phyloP scores from a whole-genome alignment of 2,329 filamentous ascomycete genomes.

The Paecilomyces dactylethromorphus region DNA sequence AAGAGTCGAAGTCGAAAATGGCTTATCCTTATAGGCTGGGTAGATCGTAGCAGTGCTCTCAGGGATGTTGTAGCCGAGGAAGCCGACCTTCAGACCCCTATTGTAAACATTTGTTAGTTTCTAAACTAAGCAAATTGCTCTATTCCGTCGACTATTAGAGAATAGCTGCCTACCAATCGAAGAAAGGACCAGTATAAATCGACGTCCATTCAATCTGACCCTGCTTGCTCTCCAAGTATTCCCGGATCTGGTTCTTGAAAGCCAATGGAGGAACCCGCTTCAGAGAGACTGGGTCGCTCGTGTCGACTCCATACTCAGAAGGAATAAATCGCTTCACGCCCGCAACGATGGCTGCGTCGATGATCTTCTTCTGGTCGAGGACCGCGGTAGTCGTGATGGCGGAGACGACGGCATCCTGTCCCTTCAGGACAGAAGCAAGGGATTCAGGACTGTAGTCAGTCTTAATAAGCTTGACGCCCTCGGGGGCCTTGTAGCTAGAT shows the following conservation, averaged over 20 bases:
- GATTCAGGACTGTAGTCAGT: conserved; percentile 15
- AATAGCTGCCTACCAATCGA: conserved; percentile 6
- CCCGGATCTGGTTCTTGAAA: conserved; percentile 6
- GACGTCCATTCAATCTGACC: conserved; percentile 10
- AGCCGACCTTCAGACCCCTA: conserved; percentile 9
- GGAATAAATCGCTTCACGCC: conserved; percentile 58
- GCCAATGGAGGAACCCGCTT: conserved; percentile 6
- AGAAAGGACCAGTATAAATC: conserved; percentile 6
- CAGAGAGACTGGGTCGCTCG: conserved; percentile 1
- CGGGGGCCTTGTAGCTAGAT: conserved; percentile 7
- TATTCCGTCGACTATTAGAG: neutral
- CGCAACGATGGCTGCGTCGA: conserved; percentile 54
- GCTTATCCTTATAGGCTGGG: conserved; percentile 10
- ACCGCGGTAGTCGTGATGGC: conserved; percentile 12
- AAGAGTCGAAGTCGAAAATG: conserved; percentile 13
- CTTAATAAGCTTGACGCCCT: conserved; percentile 6
- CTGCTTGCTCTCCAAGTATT: conserved; percentile 11
- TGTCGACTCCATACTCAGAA: conserved; percentile 43
- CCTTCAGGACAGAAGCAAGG: conserved; percentile 11
- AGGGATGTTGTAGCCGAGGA: conserved; percentile 27
- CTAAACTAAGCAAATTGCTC: neutral
- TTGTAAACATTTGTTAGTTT: neutral
- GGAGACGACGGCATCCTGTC: conserved; percentile 14
- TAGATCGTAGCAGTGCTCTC: conserved; percentile 20
- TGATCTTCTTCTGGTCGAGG: conserved; percentile 43